Base-by-base conservation (phyloP, 257 asterid genomes). In the Solanum rostratum region DNA sequence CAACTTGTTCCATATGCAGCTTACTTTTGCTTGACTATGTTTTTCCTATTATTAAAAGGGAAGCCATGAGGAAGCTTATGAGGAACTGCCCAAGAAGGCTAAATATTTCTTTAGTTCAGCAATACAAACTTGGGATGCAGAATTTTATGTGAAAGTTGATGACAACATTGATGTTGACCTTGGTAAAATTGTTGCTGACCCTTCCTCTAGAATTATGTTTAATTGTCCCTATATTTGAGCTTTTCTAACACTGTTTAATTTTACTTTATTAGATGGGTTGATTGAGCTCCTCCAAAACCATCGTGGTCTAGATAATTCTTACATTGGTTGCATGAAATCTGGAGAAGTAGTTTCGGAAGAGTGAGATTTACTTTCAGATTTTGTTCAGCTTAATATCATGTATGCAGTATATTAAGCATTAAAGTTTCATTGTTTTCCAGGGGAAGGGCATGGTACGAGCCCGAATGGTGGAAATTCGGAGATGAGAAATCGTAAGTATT, bases 381-480 rank as follows among this genome's bases (percentile, higher is more conserved):
- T 81, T 20, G 41, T 82, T 52, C 85, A 37, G 73, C 24, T 29
- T 29, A 78, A 29, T 53, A 78, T 78, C 82, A 78, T 10, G 46
- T 78, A 52, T 60, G 43, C 41, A 37, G 5, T 57, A 68, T 59
- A 41, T 81, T 52, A 45, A 29, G 76, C 71, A 59, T 39, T 19
- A 59, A 74, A 39, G 24, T 43, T 66, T 84, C 55, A 10, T 45
- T 39, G 14, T 52, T 52, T 90, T 87, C 87, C 98, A 95, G 98
- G 92, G 99, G 99, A 79, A 94, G 62, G 88, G 86, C 87, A 82
- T 94, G 99, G 99, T 95, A 93, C 59, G 99, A 95, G 85, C 98
- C 99, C 29, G 98, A 94, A 82, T 95, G 98, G 98, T 95, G 99
- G 98, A 95, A 95, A 90, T 95, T 95, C 84, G 98, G 99, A 83